A percentile compares a stretch with the other conserved stretches of the same genome.
Evolutionary conservation across 352 stramenopile genomes (phyloP).

Genomic region (Phytophthora aleatoria): DNA sequence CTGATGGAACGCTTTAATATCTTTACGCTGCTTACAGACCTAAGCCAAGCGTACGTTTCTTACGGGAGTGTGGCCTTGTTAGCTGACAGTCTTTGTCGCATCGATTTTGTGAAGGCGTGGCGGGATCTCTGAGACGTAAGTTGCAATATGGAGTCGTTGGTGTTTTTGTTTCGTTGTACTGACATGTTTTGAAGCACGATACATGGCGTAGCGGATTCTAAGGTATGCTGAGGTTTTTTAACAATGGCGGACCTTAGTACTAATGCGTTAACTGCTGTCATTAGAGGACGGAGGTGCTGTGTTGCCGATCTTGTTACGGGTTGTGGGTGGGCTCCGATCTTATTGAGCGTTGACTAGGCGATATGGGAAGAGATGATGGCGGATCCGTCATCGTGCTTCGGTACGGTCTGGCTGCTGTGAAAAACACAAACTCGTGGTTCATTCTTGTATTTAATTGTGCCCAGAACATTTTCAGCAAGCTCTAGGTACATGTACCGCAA

Average conservation of each 20-base stretch:
- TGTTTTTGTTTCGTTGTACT: neutral
- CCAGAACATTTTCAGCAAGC: constrained; percentile 78
- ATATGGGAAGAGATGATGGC: constrained; percentile 92
- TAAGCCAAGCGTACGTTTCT: constrained; percentile 54
- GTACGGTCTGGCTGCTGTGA: constrained; percentile 34
- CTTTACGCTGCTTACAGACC: constrained; percentile 31
- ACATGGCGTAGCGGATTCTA: constrained; percentile 60
- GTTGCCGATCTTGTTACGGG: neutral
- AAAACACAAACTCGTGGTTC: neutral
- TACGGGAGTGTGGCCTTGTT: neutral
- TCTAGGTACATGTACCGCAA: constrained; percentile 60
- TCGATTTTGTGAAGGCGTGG: constrained; percentile 34
- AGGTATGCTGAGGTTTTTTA: constrained; percentile 36
- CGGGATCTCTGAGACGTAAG: constrained; percentile 76
- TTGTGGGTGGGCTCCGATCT: neutral
- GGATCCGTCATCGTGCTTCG: constrained; percentile 80
- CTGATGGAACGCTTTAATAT: constrained; percentile 1
- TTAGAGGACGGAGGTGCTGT: constrained; percentile 39
- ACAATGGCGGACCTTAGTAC: constrained; percentile 1
- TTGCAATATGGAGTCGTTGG: neutral
- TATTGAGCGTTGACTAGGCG: constrained; percentile 37
- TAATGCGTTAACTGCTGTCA: neutral
- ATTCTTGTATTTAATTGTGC: constrained; percentile 3
- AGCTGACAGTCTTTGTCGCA: neutral
- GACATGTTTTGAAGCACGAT: constrained; percentile 53